Evolutionary conservation across 1,284 basidiomycete genomes (phyloP), one percentile per base, ranked within the genome.

Genomic region (Microbotryomycetes sp.): DNA sequence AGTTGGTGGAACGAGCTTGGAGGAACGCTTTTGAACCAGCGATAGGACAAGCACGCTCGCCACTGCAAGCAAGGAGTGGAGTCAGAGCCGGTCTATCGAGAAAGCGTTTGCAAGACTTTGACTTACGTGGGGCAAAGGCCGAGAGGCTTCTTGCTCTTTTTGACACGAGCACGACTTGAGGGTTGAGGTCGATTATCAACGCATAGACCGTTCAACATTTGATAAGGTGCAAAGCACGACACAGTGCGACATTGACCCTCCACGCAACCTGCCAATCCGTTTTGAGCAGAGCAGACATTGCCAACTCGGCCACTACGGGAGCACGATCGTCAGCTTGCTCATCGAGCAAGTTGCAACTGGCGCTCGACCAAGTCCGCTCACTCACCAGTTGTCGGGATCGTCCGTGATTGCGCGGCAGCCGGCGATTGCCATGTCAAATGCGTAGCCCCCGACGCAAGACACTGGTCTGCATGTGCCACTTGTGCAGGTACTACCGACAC

Each of bases 401-500:
- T 22, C 16, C 14, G 48, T 22, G 3, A 61, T 45, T 15, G 54
- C 45, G 14, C 62, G 62, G 54, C 65, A 66, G 42, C 23, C 49
- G 9, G 54, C 49, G 48, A 46, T 52, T 1, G 53, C 28, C 14
- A 46, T 12, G 56, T 66, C 62, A 50, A 61, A 66, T 23, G 29
- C 49, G 56, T 49, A 66, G 15, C 66, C 66, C 7, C 31, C 23
- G 36, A 54, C 52, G 64, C 69, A 70, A 16, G 55, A 51, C 32
- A 57, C 26, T 2, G 54, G 52, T 2, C 28, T 15, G 58, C 69
- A 70, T 1, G 32, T n/a, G 7, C 66, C 63, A 47, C 25, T 23
- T 12, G 48, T 42, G 60, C 68, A 68, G 36, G 36, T 42, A 3
- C 59, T 36, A 1, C 65, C 68, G 29, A 36, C 51, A 28, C 64